Base-by-base conservation (phyloP, 352 stramenopile genomes). In the Thraustochytrium sp. region DNA sequence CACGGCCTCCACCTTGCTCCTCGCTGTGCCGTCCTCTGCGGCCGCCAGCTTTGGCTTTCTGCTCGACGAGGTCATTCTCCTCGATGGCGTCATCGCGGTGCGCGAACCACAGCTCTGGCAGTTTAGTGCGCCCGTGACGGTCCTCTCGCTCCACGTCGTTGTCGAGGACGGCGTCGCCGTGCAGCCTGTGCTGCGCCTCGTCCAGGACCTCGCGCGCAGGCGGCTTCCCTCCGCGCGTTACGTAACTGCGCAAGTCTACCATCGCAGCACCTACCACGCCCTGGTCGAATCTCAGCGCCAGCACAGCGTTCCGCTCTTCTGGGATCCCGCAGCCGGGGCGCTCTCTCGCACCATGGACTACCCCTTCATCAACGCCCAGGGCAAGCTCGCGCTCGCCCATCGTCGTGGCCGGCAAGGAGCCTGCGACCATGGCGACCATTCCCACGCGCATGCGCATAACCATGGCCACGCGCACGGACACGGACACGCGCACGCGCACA, bases 41-140 rank as follows among this genome's bases (percentile, higher is more conserved):
- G 26, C 68, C 21, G 3, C 23, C 3, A 26, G 5, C 26, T 80
- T 61, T 13, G 29, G 40, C 16, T 16, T n/a, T 1, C n/a, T 34
- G 26, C 53, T 80, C 34, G n/a, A 53, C 37, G 46, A 64, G 18
- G 38, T 80, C 42, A 21, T 80, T 18, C 23, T 61, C 16, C 8
- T 80, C n/a, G 48, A 61, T 16, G 53, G 31, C 34, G 68, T 80
- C 44, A 8, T 29, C 8, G 63, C 34, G 3, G 26, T 80, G 18
- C 68, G 68, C 16, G 68, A 80, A 26, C 68, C 68, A 5, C n/a
- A 80, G 37, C 9, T 80, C 18, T 80, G 68, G 68, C 31, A 75
- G 42, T 34, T 75, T 8, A 77, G 42, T 23, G 18, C 31, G 9
- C 23, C 5, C 23, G 2, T 49, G 1, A 18, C 23, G 9, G 62